Base-by-base conservation (phyloP, 352 stramenopile genomes). In the Vaucheria bursata region DNA sequence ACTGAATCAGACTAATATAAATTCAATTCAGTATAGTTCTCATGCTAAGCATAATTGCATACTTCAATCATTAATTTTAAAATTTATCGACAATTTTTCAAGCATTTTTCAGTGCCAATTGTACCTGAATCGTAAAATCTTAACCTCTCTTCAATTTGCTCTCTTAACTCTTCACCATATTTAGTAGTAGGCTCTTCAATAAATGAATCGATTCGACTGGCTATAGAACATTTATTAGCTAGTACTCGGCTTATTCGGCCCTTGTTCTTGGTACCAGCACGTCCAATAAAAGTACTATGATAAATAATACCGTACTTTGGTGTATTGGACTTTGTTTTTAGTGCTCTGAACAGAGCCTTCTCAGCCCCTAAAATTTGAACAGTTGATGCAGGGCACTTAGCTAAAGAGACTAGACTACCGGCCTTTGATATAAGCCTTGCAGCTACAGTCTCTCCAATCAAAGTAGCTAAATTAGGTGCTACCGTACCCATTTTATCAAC, bases 341-440 rank as follows among this genome's bases (percentile, higher is more conserved):
- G 91, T 32, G 97, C 97, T 52, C 97, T 92, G 89, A 99, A 99
- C 35, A 99, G 89, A 67, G 77, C 97, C 89, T 99, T 99, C 87
- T 99, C 97, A n/a, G 97, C 97, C 80, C 97, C 97, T 12, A 99
- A 87, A 85, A 99, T 99, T 87, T 99, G 97, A 53, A 99, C 95
- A 6, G 97, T 99, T 70, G 95, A 99, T 38, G 97, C 97, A 18
- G 97, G 96, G 82, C 92, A 97, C 87, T 99, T 99, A 83, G 97
- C 96, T 70, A 99, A 86, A 85, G 97, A 98, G 77, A 95, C 98
- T 65, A 99, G 88, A 77, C 94, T 98, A 64, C 96, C 91, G 75
- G 97, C 96, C 88, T 99, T 97, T 75, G 96, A 98, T 80, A 99
- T 99, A n/a, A 99, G 90, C 40, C 97, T 90, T 69, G 96, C 97